A percentile compares a stretch with the other conserved stretches of the same genome.
These are phyloP conservation scores for Juglanconis juglandina DNA, from an alignment of 2,329 filamentous ascomycete species.

Conservation along the genomic window DNA sequence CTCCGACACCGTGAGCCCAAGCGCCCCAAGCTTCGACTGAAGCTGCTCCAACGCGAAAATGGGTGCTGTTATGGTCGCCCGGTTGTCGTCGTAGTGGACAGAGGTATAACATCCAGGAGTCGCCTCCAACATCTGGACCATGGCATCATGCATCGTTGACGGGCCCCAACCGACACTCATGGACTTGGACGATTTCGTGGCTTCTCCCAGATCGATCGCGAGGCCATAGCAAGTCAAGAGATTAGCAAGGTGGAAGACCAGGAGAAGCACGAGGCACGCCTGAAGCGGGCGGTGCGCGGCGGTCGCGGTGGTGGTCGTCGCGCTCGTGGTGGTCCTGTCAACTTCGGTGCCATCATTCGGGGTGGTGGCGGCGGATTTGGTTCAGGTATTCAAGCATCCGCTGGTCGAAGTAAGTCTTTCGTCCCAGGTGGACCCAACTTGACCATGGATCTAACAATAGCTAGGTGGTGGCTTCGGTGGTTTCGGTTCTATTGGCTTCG, in stretches of 20 bases:
- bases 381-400: slow-evolving; percentile 1
- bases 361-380: background rate
- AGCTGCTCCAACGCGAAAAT: background rate
- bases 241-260: slow-evolving; percentile 26
- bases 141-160: background rate
- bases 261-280: slow-evolving; percentile 29
- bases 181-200: background rate
- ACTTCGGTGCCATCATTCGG: slow-evolving; percentile 12
- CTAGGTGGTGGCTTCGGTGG: slow-evolving; percentile 8
- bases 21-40: background rate
- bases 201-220: slow-evolving; percentile 35
- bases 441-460: background rate
- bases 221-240: slow-evolving; percentile 34
- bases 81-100: slow-evolving; percentile 1
- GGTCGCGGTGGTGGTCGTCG: slow-evolving; percentile 26
- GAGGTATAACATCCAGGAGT: background rate
- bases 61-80: background rate
- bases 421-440: background rate
- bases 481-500: slow-evolving; percentile 13
- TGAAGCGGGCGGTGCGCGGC: slow-evolving; percentile 19
- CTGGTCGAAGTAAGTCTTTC: slow-evolving; percentile 6
- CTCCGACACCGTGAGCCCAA: background rate
- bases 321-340: slow-evolving; percentile 21
- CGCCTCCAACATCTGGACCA: background rate
- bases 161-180: background rate